Evolutionary conservation across 331 rosid genomes (phyloP).

Genomic region (Cydonia oblonga): DNA sequence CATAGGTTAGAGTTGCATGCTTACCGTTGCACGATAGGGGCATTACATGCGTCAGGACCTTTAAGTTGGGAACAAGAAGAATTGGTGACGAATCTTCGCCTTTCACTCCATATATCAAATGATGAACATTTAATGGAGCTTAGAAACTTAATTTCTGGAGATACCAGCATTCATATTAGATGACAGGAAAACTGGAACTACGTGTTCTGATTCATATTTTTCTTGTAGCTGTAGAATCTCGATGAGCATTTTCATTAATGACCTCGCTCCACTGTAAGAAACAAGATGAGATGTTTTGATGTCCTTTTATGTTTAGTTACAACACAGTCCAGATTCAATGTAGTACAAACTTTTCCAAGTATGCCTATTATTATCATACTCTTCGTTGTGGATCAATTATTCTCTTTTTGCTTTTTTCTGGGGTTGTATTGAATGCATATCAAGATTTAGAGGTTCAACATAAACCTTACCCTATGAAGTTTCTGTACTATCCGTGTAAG

Average conservation of each 20-base stretch:
- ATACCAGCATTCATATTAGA: slow-evolving; percentile 52
- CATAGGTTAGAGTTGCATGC: slow-evolving; percentile 96
- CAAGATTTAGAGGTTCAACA: neutral
- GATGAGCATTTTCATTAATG: slow-evolving; percentile 23
- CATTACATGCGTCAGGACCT: slow-evolving; percentile 92
- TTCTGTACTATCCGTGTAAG: neutral
- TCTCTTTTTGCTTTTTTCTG: slow-evolving; percentile 8
- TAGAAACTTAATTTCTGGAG: slow-evolving; percentile 72
- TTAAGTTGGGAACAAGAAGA: slow-evolving; percentile 96
- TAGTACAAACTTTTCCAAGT: slow-evolving; percentile 29
- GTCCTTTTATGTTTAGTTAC: slow-evolving; percentile 28
- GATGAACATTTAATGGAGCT: slow-evolving; percentile 89
- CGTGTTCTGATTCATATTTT: slow-evolving; percentile 6
- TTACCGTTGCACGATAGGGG: slow-evolving; percentile 89
- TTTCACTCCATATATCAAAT: slow-evolving; percentile 80
- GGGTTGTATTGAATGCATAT: slow-evolving; percentile 10
- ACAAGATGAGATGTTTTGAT: slow-evolving; percentile 35
- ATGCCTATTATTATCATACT: slow-evolving; percentile 5
- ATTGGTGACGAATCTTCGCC: slow-evolving; percentile 90
- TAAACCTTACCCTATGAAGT: neutral
- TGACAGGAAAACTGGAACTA: slow-evolving; percentile 38
- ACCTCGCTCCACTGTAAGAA: slow-evolving; percentile 50
- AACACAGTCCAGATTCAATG: slow-evolving; percentile 25
- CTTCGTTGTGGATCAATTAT: slow-evolving; percentile 9
- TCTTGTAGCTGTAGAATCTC: slow-evolving; percentile 35